Base-by-base conservation (phyloP, 441 rosid species). In the Bocquillonia castaneifolia region DNA sequence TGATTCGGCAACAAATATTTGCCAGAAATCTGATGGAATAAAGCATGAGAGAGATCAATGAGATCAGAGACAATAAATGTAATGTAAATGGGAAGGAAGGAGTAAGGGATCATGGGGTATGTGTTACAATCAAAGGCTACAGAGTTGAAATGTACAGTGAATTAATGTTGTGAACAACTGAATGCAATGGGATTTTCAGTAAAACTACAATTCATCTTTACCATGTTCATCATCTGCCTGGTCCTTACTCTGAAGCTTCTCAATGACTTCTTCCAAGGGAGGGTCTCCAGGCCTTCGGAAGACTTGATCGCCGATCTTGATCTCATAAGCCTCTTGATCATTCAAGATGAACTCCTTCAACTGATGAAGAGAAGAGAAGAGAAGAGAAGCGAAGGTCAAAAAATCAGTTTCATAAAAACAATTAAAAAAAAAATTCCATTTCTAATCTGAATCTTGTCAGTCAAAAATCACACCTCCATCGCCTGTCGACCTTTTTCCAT, bases 201-300 rank as follows among this genome's bases (percentile, higher is more conserved):
- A 12, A n/a, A 69, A 15, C 83, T 87, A 86, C 65, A 92, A 72
- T 57, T 92, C 98, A 50, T 88, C 87, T 67, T 82, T 84, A 37
- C 29, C 66, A 61, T 47, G 63, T 50, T 17, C 74, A 48, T 69
- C 75, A 5, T 39, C 42, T 15, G 44, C 63, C 51, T 75, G 67
- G 54, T 68, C 76, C 48, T 78, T 67, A 6, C 72, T 72, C 56
- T 36, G 70, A 42, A 82, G 86, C 71, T 72, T 78, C 69, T 80
- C 82, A 6, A 84, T 5, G 1, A 90, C 84, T 69, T 78, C 74
- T 22, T 90, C 97, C n/a, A 87, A 67, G 0, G 96, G 90, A 68
- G 91, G 96, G 78, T 91, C 96, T 59, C 95, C 99, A 0, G 88
- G 81, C 77, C 93, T 81, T 37, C 96, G 79, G 57, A 79, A 93